phyloP scores from a whole-genome alignment of 192 early-diverging fungal genomes.

The Mortierella hygrophila region DNA sequence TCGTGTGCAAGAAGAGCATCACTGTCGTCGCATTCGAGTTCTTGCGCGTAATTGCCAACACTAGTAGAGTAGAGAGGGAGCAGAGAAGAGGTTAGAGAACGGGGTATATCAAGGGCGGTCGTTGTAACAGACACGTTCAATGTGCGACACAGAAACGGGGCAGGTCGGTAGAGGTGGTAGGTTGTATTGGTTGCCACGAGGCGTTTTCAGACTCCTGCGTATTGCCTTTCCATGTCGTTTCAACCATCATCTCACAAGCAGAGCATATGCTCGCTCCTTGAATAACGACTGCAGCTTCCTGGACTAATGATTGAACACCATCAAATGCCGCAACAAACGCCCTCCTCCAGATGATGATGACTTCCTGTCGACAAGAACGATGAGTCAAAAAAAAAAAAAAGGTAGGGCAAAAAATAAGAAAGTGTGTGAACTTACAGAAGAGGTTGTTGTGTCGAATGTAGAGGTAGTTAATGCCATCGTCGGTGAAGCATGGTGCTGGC shows the following conservation, averaged over 20 bases:
- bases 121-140: conserved; percentile 89
- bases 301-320: background rate
- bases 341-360: conserved; percentile 4
- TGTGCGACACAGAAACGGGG: conserved; percentile 63
- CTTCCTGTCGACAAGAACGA: background rate
- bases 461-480: conserved; percentile 95
- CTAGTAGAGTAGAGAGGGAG: conserved; percentile 47
- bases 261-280: background rate
- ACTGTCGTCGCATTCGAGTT: conserved; percentile 98
- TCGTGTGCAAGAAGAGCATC: conserved; percentile 94
- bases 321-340: background rate
- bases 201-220: background rate
- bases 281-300: background rate
- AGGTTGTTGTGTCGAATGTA: conserved; percentile 97
- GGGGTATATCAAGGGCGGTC: background rate
- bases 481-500: conserved; percentile 90
- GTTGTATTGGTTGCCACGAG: background rate
- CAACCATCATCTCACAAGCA: background rate
- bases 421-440: conserved; percentile 73
- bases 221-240: background rate
- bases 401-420: background rate
- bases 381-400: background rate
- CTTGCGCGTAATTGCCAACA: conserved; percentile 95
- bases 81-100: background rate
- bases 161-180: background rate